Percentiles rank a stretch among this genome's conserved stretches.
phyloP scores from a whole-genome alignment of 345 rosid species.

The Eucalyptus coolabah region DNA sequence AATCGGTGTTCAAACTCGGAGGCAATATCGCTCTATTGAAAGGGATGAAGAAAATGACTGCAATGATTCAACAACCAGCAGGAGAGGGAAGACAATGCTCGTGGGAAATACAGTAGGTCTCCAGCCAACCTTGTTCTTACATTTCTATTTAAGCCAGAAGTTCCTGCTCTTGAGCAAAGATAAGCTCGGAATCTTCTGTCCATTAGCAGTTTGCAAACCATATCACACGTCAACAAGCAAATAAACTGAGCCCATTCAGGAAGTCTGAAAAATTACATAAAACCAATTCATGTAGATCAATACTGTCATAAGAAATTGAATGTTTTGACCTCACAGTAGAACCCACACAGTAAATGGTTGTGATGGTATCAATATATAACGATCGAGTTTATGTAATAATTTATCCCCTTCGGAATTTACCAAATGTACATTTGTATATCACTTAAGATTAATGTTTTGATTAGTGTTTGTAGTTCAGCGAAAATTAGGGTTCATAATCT shows the following conservation, averaged over 20 bases:
- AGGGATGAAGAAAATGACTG: not conserved
- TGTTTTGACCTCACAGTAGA: not conserved
- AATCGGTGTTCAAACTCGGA: not conserved
- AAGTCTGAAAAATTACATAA: not conserved
- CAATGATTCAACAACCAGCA: not conserved
- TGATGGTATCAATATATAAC: not conserved
- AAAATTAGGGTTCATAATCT: not conserved
- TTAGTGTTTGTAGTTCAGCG: not conserved
- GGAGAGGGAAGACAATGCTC: not conserved
- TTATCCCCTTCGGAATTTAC: accelerated
- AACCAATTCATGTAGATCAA: not conserved
- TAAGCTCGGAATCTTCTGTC: not conserved
- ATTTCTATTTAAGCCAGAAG: not conserved
- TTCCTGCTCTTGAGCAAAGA: not conserved
- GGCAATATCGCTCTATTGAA: not conserved
- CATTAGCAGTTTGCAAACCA: not conserved
- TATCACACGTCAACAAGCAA: not conserved
- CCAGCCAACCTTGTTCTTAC: not conserved
- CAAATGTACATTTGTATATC: not conserved
- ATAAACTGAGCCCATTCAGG: not conserved
- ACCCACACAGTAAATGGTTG: not conserved
- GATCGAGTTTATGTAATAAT: not conserved
- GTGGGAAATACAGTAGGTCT: not conserved
- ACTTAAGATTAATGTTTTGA: not conserved
- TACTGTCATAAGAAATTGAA: not conserved